Evolutionary conservation across 2,329 filamentous ascomycete species (phyloP).

Genomic region (Talaromyces atroroseus): DNA sequence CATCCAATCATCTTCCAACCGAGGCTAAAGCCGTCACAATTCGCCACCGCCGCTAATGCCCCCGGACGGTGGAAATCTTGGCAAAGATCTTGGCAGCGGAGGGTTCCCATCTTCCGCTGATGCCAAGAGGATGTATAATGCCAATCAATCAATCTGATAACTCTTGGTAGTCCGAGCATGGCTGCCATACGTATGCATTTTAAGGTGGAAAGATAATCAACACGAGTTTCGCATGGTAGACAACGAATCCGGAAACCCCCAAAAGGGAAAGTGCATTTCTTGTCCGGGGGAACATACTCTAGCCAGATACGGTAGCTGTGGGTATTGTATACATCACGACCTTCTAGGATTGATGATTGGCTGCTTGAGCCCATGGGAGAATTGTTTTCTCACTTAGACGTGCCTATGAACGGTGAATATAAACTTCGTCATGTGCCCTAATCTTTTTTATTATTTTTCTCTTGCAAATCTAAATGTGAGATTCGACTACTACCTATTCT

Average conservation of each 20-base stretch:
- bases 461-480: not conserved
- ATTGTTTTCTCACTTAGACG: too few species aligned
- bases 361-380: not conserved
- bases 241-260: not conserved
- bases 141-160: not conserved
- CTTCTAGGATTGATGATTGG: not conserved
- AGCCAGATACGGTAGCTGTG: conserved; percentile 1
- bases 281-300: not conserved
- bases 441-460: not conserved
- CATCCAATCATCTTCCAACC: not conserved
- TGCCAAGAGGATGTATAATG: not conserved
- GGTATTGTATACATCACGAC: conserved; percentile 5
- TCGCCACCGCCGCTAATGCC: not conserved
- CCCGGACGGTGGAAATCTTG: not conserved
- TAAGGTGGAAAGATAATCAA: too few species aligned
- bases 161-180: not conserved
- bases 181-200: too few species aligned
- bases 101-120: conserved; percentile 3
- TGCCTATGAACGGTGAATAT: not conserved
- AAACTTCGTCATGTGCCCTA: not conserved
- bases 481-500: not conserved
- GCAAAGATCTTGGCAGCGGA: conserved; percentile 3
- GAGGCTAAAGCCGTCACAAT: not conserved
- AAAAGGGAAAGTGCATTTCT: not conserved
- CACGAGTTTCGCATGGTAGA: too few species aligned